A percentile compares a stretch with the other conserved stretches of the same genome.
Conservation (phyloP, 2,329 filamentous ascomycete genomes). For the Sarocladium strictum region DNA sequence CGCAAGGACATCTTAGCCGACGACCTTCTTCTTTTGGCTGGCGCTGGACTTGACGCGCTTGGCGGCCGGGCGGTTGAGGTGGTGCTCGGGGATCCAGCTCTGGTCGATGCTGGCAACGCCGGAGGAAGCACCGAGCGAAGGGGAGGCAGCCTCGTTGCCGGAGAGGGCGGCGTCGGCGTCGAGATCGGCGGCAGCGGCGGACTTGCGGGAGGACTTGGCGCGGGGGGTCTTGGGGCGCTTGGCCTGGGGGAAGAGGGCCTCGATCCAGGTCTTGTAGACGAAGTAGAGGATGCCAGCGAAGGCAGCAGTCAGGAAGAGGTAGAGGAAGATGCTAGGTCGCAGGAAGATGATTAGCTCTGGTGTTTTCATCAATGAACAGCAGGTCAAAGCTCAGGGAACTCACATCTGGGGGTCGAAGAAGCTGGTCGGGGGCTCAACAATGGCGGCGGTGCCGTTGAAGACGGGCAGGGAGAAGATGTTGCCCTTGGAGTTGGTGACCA, state of each 20-base stretch:
- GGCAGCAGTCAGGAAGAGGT: slow-evolving; percentile 75
- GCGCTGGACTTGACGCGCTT: slow-evolving; percentile 58
- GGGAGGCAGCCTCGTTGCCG: slow-evolving; percentile 51
- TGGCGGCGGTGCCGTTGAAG: slow-evolving; percentile 74
- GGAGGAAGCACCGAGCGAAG: slow-evolving; percentile 60
- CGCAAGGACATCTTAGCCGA: slow-evolving; percentile 19
- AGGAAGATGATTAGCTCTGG: too few relatives aligned
- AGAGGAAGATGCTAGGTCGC: slow-evolving; percentile 79
- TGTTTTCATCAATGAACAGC: too few relatives aligned
- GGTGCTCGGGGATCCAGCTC: slow-evolving; percentile 87
- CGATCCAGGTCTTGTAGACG: slow-evolving; percentile 98
- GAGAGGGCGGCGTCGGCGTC: slow-evolving; percentile 57
- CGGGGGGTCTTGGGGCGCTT: slow-evolving; percentile 47
- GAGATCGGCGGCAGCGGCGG: slow-evolving; percentile 44
- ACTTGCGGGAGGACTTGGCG: slow-evolving; percentile 61
- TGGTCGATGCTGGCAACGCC: slow-evolving; percentile 48
- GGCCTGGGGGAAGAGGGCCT: slow-evolving; percentile 88
- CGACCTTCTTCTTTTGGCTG: slow-evolving; percentile 32
- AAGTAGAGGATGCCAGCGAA: slow-evolving; percentile 85
- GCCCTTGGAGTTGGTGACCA: slow-evolving; percentile 63
- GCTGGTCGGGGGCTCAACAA: slow-evolving; percentile 87
- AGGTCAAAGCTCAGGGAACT: too few relatives aligned
- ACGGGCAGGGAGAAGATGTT: slow-evolving; percentile 70
- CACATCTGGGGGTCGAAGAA: slow-evolving; percentile 96
- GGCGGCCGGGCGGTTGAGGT: slow-evolving; percentile 79